Base-by-base conservation (phyloP, 2,329 filamentous ascomycete species). In the Chalaropsis ovoidea region DNA sequence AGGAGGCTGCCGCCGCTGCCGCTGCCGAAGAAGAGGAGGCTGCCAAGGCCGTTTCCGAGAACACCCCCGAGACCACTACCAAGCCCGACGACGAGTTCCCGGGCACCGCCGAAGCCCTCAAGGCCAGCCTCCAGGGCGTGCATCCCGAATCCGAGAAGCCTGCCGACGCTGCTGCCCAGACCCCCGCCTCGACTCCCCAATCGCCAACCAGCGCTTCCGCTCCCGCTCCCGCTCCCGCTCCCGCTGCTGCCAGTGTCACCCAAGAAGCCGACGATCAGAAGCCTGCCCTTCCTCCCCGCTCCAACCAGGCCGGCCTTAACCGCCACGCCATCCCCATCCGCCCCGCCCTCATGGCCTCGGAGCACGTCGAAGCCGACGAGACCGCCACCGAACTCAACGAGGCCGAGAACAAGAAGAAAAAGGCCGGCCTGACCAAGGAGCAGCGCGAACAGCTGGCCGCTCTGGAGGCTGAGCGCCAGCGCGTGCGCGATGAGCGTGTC, bases 371-470 rank as follows among this genome's bases (percentile, higher is more conserved):
- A 13, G 82, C 86, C 71, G 83, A 72, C 54, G 56, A 87, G 73
- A 82, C 85, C 52, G 82, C 83, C 35, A 85, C 82, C 41, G 82
- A 85, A 64, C 86, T 93, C 73, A 88, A 89, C 47, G 77, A 78
- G 62, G 76, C 78, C 63, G 71, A 72, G 64, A 77, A 77, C 71
- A 86, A 90, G 75, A 94, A 95, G 82, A 95, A 93, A 79, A 95
- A 94, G 81, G 86, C 84, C 11, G 88, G 87, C 0, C 77, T 99
- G 66, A 86, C 85, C 68, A 95, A 94, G 77, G 94, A 97, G 76
- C 94, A 99, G 77, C 86, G 89, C 41, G 94, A 97, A 72, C 90
- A 96, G 73, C 81, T 99, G 41, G 86, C 86, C 3, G 92, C 90
- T 2, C 93, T 91, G 72, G 94, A 99, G 74, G 81, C 85, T 70